Percentiles rank a stretch among this genome's conserved stretches.
phyloP scores from a whole-genome alignment of 2,329 filamentous ascomycete genomes.

The Aspergillus bombycis region DNA sequence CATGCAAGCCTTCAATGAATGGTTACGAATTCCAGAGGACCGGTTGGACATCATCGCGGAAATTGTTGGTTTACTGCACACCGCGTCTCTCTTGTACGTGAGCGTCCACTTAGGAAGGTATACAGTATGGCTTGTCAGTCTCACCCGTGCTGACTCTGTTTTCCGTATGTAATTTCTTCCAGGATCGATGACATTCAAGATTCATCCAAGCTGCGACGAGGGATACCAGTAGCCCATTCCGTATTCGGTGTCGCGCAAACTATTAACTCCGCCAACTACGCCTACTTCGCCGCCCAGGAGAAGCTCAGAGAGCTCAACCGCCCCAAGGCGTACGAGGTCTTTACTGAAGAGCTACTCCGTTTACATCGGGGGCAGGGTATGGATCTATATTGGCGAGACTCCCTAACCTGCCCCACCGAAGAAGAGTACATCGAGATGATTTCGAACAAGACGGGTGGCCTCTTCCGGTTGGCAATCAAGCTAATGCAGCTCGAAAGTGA shows the following conservation, averaged over 20 bases:
- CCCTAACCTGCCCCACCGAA: constrained; percentile 40
- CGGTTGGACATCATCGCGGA: constrained; percentile 45
- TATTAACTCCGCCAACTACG: constrained; percentile 51
- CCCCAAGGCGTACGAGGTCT: constrained; percentile 32
- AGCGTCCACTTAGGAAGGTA: background rate
- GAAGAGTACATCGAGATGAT: constrained; percentile 49
- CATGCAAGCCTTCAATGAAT: constrained; percentile 49
- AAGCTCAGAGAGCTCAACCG: background rate
- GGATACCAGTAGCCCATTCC: constrained; percentile 50
- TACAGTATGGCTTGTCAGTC: background rate
- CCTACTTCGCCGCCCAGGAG: constrained; percentile 43
- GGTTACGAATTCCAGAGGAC: constrained; percentile 44
- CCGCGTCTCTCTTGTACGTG: constrained; percentile 43
- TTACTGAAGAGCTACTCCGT: constrained; percentile 42
- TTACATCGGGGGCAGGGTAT: constrained; percentile 46
- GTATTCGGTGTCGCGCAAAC: constrained; percentile 55
- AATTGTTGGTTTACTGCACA: constrained; percentile 48
- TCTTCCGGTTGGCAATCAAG: constrained; percentile 43
- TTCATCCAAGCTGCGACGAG: constrained; percentile 49
- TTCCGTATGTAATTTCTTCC: background rate
- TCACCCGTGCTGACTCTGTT: background rate
- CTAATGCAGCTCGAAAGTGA: constrained; percentile 38
- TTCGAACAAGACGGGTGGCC: constrained; percentile 45
- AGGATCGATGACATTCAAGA: constrained; percentile 56
- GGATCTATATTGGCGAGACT: constrained; percentile 48